phyloP scores from a whole-genome alignment of 768 basidiomycete species.

The Russula ochroleuca region DNA sequence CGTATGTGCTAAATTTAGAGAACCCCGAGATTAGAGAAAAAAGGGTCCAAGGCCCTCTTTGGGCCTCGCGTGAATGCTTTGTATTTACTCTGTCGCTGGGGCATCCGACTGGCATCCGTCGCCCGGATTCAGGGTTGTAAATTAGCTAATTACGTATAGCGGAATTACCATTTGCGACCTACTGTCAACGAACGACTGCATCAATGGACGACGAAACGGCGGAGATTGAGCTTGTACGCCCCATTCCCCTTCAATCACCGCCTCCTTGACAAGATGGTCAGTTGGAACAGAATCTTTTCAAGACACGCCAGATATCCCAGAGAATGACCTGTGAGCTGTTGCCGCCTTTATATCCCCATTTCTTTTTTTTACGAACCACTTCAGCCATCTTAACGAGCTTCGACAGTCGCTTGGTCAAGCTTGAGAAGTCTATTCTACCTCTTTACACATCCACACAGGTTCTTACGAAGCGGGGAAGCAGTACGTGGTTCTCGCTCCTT shows the following conservation, averaged over 20 bases:
- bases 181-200: constrained; percentile 2
- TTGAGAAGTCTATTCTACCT: constrained; percentile 82
- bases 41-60: no score
- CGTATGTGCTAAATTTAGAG: no score
- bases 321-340: constrained; percentile 70
- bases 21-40: no score
- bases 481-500: constrained; percentile 40
- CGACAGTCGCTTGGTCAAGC: constrained; percentile 72
- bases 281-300: constrained; percentile 86
- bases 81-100: no score
- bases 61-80: no score
- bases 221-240: constrained; percentile 50
- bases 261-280: constrained; percentile 30
- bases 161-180: background rate
- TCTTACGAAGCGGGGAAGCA: constrained; percentile 64
- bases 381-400: constrained; percentile 80
- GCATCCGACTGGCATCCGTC: no score
- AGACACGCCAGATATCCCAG: constrained; percentile 79
- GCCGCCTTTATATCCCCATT: background rate
- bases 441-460: constrained; percentile 76
- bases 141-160: no score
- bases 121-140: no score
- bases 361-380: constrained; percentile 29
- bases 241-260: background rate
- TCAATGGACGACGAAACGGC: constrained; percentile 60